These are phyloP conservation scores for Microbotryomycetes sp. DNA, from an alignment of 1,284 basidiomycete species.

Conservation along the genomic window DNA sequence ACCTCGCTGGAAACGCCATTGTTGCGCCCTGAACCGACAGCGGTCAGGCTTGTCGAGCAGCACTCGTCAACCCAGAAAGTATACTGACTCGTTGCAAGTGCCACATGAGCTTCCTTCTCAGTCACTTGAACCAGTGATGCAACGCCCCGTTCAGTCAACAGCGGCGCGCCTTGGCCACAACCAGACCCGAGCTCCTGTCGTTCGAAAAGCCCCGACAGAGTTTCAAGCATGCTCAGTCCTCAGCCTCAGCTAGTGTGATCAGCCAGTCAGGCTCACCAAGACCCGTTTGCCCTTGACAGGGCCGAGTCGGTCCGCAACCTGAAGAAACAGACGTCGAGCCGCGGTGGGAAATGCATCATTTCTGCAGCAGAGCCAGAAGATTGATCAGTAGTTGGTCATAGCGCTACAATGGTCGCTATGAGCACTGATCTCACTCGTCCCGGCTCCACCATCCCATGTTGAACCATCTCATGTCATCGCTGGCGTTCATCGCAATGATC, in stretches of 20 bases:
- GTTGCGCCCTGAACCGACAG: too few relatives aligned
- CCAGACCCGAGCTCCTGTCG: conserved; percentile 1
- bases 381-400: too few relatives aligned
- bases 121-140: not conserved
- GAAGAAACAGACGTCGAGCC: not conserved
- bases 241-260: not conserved
- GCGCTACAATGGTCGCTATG: too few relatives aligned
- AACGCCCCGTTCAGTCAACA: not conserved
- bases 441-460: not conserved
- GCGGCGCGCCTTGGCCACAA: not conserved
- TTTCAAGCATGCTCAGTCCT: too few relatives aligned
- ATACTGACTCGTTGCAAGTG: too few relatives aligned
- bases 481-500: not conserved
- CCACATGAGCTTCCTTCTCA: not conserved
- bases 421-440: too few relatives aligned
- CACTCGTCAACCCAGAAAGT: too few relatives aligned
- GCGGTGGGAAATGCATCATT: not conserved
- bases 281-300: not conserved
- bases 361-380: too few relatives aligned
- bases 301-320: not conserved
- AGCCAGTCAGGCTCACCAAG: not conserved
- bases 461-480: not conserved
- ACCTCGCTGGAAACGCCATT: not conserved
- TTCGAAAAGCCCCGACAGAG: too few relatives aligned
- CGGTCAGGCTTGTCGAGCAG: too few relatives aligned